phyloP scores from a whole-genome alignment of 2,329 filamentous ascomycete species.

The Calonectria montana region DNA sequence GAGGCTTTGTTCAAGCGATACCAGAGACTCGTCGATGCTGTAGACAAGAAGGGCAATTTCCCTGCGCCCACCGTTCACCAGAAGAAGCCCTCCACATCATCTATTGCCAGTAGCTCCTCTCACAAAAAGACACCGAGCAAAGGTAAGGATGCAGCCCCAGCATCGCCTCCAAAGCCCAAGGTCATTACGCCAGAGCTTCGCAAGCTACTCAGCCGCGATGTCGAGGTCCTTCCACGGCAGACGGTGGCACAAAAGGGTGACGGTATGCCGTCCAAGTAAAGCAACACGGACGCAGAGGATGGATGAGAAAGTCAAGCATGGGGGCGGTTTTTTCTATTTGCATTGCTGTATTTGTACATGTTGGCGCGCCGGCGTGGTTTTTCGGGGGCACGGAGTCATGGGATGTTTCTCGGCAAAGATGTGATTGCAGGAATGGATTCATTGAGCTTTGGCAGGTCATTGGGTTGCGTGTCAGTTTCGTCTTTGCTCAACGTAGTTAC shows the following conservation, averaged over 20 bases:
- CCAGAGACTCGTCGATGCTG: slow-evolving; percentile 86
- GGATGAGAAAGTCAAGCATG: neutral
- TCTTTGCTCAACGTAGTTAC: neutral
- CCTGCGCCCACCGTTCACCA: slow-evolving; percentile 61
- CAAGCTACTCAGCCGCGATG: slow-evolving; percentile 61
- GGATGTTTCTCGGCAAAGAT: neutral
- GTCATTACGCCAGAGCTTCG: slow-evolving; percentile 69
- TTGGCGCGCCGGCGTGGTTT: slow-evolving; percentile 13
- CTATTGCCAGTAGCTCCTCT: slow-evolving; percentile 21
- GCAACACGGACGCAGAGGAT: neutral
- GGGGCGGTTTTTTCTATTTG: neutral
- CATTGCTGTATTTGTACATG: slow-evolving; percentile 27
- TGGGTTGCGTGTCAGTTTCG: neutral
- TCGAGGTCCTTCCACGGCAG: slow-evolving; percentile 56
- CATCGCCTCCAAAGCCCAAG: slow-evolving; percentile 51
- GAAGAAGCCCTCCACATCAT: slow-evolving; percentile 30
- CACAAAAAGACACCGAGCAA: slow-evolving; percentile 38
- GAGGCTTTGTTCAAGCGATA: slow-evolving; percentile 91
- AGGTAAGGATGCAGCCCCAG: slow-evolving; percentile 51
- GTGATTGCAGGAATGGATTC: neutral
- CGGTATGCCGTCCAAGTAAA: slow-evolving; percentile 48
- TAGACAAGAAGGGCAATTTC: slow-evolving; percentile 92
- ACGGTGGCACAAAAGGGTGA: slow-evolving; percentile 51
- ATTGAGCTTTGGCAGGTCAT: neutral
- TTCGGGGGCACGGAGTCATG: slow-evolving; percentile 33